A percentile compares a stretch with the other conserved stretches of the same genome.
These are phyloP conservation scores for Diaporthe capsici DNA, from an alignment of 2,329 filamentous ascomycete genomes.

Conservation along the genomic window DNA sequence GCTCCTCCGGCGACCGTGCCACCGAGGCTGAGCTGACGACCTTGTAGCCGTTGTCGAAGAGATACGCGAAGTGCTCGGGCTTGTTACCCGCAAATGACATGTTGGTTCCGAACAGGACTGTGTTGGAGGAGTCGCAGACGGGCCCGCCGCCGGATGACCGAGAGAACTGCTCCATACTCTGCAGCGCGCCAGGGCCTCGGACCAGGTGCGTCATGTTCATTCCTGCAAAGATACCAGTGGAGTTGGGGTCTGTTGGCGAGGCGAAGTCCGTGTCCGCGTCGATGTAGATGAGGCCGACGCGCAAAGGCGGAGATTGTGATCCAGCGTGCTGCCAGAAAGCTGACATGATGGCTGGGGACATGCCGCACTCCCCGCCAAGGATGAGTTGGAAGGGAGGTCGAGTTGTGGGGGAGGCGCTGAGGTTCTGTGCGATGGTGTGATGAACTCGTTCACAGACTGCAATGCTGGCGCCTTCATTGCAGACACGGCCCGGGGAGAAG, in stretches of 20 bases:
- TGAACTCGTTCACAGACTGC: neutral
- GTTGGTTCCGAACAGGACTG: conserved; percentile 19
- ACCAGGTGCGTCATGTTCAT: conserved; percentile 23
- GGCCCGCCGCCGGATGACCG: neutral
- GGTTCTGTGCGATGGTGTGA: neutral
- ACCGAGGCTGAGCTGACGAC: conserved; percentile 30
- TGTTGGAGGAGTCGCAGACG: conserved; percentile 24
- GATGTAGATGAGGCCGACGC: conserved; percentile 19
- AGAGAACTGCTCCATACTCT: conserved; percentile 2
- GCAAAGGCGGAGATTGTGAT: neutral
- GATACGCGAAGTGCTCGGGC: conserved; percentile 5
- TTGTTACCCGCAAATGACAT: conserved; percentile 2
- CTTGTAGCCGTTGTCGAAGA: conserved; percentile 25
- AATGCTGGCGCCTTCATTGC: neutral
- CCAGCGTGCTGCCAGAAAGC: conserved; percentile 8
- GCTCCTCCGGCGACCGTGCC: conserved; percentile 1
- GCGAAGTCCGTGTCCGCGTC: conserved; percentile 21
- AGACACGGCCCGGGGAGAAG: neutral
- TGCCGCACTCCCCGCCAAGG: conserved; percentile 13
- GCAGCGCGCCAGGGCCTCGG: neutral
- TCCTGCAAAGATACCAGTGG: neutral
- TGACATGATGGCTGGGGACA: conserved; percentile 11
- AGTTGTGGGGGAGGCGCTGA: neutral
- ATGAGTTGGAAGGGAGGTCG: conserved; percentile 14
- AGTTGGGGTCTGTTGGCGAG: conserved; percentile 2